These are phyloP conservation scores for Trichocladium antarcticum DNA, from an alignment of 495 filamentous ascomycete species.

Conservation along the genomic window DNA sequence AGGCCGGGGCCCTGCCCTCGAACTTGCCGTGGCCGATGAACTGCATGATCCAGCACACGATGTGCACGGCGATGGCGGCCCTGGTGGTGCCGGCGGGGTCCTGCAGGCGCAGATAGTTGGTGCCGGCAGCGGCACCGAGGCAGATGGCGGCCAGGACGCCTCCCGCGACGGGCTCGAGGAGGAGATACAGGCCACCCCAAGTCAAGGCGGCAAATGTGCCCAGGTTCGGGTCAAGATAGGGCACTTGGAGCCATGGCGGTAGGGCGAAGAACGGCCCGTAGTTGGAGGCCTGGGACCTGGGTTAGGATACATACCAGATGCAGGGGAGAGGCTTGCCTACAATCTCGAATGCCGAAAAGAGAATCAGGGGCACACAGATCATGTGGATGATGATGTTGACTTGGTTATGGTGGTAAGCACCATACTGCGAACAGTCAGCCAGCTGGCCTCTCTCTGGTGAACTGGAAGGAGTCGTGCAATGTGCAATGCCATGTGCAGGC, in stretches of 20 bases:
- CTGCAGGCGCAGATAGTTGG: constrained; percentile 59
- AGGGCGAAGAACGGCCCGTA: constrained; percentile 58
- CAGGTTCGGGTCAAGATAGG: constrained; percentile 69
- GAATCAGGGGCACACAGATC: constrained; percentile 71
- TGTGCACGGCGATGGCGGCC: constrained; percentile 54
- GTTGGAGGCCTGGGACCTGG: constrained; percentile 56
- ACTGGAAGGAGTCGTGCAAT: not conserved
- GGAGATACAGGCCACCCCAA: constrained; percentile 72
- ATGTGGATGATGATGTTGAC: constrained; percentile 90
- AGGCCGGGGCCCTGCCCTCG: constrained; percentile 76
- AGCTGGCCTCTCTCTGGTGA: constrained; percentile 9
- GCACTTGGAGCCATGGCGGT: constrained; percentile 56
- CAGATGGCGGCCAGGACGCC: constrained; percentile 60
- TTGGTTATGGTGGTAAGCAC: constrained; percentile 81
- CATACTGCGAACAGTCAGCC: constrained; percentile 52
- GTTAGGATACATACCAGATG: constrained; percentile 2
- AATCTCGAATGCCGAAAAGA: constrained; percentile 68
- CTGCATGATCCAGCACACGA: constrained; percentile 74
- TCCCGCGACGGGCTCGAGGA: constrained; percentile 89
- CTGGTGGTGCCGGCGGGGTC: constrained; percentile 59
- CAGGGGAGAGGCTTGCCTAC: constrained; percentile 38
- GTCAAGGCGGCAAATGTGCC: constrained; percentile 59
- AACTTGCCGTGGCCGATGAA: constrained; percentile 87
- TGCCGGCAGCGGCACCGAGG: constrained; percentile 56
- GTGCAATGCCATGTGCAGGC: not conserved